Evolutionary conservation across 2,329 filamentous ascomycete genomes (phyloP), one percentile per base, ranked within the genome.

Genomic region (Fonsecaea nubica): DNA sequence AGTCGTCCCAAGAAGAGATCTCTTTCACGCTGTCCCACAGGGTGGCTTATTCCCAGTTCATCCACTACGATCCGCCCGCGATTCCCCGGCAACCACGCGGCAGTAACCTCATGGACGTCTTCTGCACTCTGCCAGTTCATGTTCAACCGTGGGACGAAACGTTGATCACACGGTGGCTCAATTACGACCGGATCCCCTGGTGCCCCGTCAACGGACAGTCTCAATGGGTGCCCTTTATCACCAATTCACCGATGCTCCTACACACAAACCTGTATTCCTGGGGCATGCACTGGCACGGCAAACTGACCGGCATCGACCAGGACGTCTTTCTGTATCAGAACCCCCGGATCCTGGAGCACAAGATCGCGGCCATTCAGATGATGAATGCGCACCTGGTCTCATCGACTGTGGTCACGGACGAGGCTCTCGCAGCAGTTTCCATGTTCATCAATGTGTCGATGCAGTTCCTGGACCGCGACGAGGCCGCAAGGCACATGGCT

Each of bases 231-330:
- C 62, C 62, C 4, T 64, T 64, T 45, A 36, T 64, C 18, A 36
- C 55, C 7, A n/a, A 59, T 4, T 54, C 53, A 9, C 45, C 55
- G 13, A 57, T 64, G 53, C 62, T 64, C 36, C 48, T 59, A 10
- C 62, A 64, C 25, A 64, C 62, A 9, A 64, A 64, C 35, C n/a
- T 64, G 56, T 64, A 59, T 52, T 64, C 45, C 48, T 64, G 62
- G 62, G 62, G 62, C 3, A 64, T 64, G 62, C 62, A 64, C 50
- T 64, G 56, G 53, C 62, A 59, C 38, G 62, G 55, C 13, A 64
- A 64, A 45, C 56, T 64, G 30, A 64, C 62, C 13, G 62, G 48
- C 36, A 32, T 38, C 25, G 36, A 60, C n/a, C 42, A 48, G 48
- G 40, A 42, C 3, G n/a, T 57, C 36, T 64, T 64, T 48, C 35